Base-by-base conservation (phyloP, 331 rosid species). In the Telfairia occidentalis region DNA sequence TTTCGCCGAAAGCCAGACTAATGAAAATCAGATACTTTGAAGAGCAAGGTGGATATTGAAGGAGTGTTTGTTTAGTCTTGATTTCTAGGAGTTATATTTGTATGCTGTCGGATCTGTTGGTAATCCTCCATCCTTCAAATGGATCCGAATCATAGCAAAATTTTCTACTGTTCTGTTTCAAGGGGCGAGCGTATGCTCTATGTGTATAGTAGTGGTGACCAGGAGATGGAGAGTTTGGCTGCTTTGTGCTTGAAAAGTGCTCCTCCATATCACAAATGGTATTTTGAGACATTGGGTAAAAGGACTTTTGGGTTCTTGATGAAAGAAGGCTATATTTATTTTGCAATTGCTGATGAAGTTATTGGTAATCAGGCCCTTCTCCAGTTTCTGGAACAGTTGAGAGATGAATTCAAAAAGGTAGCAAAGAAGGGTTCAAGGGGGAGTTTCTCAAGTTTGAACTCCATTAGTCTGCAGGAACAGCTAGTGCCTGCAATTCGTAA, bases 261-360 rank as follows among this genome's bases (percentile, higher is more conserved):
- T 70, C 97, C 95, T 74, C 80, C 88, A 18, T 92, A 81, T 76
- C 97, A 88, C 80, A 73, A 80, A 74, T 88, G 92, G 96, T 92
- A 92, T 84, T 87, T 92, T 76, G 95, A 88, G 85, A 90, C 96
- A 7, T 19, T 79, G 26, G 82, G 81, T 46, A 86, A 86, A 77
- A 90, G 81, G 82, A 87, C 91, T 75, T 90, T 79, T 10, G 96
- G 90, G 12, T 90, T 92, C 83, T 55, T 88, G 21, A 84, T 92
- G 84, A 93, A 90, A 84, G 95, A 90, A 28, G 95, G 88, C 40
- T 78, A 86, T 82, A 79, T 82, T 78, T 90, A 85, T 84, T 90
- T 88, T 59, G 63, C 89, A 10, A 83, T 92, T 83, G 92, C 86
- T 37, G 90, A 82, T 77, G 86, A 87, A 78, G 86, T 83, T 80